Conservation (phyloP, 257 asterid genomes). For the Solanum chiquidenum region DNA sequence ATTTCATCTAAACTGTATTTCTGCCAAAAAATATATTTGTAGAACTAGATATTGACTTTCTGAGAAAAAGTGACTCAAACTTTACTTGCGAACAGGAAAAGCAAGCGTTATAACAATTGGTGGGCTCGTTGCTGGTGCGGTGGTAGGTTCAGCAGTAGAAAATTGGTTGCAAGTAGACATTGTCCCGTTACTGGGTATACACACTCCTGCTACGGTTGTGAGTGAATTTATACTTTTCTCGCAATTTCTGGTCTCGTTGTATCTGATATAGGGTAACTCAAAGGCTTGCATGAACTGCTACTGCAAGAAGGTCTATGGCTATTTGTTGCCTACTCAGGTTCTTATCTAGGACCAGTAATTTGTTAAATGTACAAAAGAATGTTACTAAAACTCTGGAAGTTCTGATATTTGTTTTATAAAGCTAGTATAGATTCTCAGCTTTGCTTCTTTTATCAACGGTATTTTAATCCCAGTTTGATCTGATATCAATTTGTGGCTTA, state of each 20-base stretch:
- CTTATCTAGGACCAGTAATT: slow-evolving; percentile 33
- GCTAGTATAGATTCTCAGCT: neutral
- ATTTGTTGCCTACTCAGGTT: slow-evolving; percentile 5
- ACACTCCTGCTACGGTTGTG: slow-evolving; percentile 77
- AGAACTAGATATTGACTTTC: neutral
- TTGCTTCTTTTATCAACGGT: neutral
- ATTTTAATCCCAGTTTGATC: neutral
- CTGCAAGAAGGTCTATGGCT: slow-evolving; percentile 14
- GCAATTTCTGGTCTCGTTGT: slow-evolving; percentile 75
- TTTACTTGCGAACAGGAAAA: slow-evolving; percentile 55
- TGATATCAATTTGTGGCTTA: neutral
- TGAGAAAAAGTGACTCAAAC: neutral
- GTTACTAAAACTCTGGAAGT: neutral
- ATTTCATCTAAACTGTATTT: neutral
- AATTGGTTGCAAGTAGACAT: slow-evolving; percentile 93
- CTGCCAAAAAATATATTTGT: neutral
- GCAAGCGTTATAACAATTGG: slow-evolving; percentile 85
- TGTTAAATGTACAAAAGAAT: slow-evolving; percentile 36
- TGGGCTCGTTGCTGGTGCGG: slow-evolving; percentile 96
- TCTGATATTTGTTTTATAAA: neutral
- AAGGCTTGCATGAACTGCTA: slow-evolving; percentile 1
- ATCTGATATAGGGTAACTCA: slow-evolving; percentile 43
- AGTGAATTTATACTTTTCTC: slow-evolving; percentile 80
- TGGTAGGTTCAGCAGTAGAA: slow-evolving; percentile 90
- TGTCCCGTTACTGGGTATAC: slow-evolving; percentile 85